Evolutionary conservation across 2,329 filamentous ascomycete species (phyloP).

Genomic region (Monosporascus sp.): DNA sequence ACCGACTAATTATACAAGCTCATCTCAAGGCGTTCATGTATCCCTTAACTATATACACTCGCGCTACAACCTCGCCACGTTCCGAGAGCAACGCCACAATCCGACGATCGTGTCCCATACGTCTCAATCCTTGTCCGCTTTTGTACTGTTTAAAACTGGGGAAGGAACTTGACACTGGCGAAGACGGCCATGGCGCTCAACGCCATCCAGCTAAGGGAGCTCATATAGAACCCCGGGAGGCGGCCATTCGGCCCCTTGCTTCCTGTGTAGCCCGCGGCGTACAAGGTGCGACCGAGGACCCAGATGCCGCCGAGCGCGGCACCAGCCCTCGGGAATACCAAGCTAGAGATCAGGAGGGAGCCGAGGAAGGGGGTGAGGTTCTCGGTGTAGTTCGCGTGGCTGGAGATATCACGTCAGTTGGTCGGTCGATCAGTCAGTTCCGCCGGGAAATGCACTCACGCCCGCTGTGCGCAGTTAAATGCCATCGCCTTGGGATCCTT

Average conservation of each 20-base stretch:
- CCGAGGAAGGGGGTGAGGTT: conserved; percentile 49
- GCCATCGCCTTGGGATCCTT: conserved; percentile 48
- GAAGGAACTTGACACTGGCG: conserved; percentile 32
- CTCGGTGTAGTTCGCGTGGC: conserved; percentile 58
- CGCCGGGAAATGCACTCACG: background rate
- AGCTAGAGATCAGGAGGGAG: conserved; percentile 49
- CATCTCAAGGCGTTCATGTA: too few species aligned
- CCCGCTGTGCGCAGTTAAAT: conserved; percentile 52
- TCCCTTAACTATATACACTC: too few species aligned
- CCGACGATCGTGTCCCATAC: too few species aligned
- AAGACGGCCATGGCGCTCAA: conserved; percentile 41
- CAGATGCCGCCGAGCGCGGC: conserved; percentile 47
- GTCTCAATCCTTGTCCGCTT: background rate
- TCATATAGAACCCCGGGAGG: conserved; percentile 29
- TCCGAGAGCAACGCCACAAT: too few species aligned
- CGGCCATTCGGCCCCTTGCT: conserved; percentile 40
- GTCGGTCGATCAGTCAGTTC: background rate
- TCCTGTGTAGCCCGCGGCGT: conserved; percentile 49
- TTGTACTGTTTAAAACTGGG: conserved; percentile 6
- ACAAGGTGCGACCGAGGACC: conserved; percentile 46
- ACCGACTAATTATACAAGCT: too few species aligned
- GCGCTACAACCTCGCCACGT: too few species aligned
- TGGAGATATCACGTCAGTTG: conserved; percentile 39
- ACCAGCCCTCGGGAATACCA: conserved; percentile 46
- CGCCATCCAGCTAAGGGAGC: conserved; percentile 28